Percentiles rank a stretch among this genome's conserved stretches.
phyloP scores from a whole-genome alignment of 139 green algal species.

The Closterium sp. region DNA sequence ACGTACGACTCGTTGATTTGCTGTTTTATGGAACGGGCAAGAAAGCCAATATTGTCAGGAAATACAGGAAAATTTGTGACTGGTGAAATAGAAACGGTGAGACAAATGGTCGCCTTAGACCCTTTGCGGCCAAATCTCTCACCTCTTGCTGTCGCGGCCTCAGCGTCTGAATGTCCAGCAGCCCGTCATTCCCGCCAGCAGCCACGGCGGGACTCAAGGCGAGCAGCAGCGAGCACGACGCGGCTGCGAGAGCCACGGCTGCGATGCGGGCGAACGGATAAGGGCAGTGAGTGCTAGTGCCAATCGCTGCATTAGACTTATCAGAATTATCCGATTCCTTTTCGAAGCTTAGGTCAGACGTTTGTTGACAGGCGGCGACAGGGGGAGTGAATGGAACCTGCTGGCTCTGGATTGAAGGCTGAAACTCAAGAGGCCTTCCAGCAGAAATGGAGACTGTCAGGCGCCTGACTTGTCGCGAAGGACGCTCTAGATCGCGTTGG shows the following conservation, averaged over 20 bases:
- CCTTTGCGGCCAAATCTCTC: background rate
- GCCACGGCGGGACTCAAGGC: background rate
- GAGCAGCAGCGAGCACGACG: background rate
- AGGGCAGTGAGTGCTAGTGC: background rate
- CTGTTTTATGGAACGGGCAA: background rate
- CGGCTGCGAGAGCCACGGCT: background rate
- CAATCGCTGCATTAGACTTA: background rate
- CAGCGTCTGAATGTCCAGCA: background rate
- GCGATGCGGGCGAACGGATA: background rate
- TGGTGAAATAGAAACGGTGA: background rate
- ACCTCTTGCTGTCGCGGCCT: background rate
- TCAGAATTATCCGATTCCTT: background rate
- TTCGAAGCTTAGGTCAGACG: background rate
- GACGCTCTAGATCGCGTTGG: background rate
- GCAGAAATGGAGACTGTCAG: background rate
- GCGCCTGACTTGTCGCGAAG: background rate
- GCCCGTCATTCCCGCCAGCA: background rate
- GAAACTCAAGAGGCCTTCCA: background rate
- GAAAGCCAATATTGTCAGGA: background rate
- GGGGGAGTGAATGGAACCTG: background rate
- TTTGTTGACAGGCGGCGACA: background rate
- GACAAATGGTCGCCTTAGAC: no score
- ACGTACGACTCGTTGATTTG: slow-evolving; percentile 6
- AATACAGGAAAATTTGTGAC: background rate
- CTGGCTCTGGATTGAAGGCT: background rate